A percentile compares a stretch with the other conserved stretches of the same genome.
Evolutionary conservation across 169 alveolate species (phyloP).

Genomic region (Cryptosporidium sp.): DNA sequence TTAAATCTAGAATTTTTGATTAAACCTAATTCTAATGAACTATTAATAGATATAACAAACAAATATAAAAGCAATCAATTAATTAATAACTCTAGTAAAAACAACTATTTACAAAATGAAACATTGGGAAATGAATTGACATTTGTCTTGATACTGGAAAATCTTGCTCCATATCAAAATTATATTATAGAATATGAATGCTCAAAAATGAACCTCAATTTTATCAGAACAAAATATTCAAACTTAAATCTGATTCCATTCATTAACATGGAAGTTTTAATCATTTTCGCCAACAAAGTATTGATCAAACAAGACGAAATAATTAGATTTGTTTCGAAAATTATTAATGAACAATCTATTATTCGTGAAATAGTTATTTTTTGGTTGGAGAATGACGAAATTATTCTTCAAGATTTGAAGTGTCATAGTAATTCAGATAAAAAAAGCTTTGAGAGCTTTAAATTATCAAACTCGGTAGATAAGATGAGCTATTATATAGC

Average conservation of each 20-base stretch:
- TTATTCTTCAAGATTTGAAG: neutral
- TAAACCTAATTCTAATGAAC: neutral
- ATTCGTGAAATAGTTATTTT: neutral
- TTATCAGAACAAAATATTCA: neutral
- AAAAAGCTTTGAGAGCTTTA: neutral
- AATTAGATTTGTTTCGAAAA: neutral
- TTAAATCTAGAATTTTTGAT: neutral
- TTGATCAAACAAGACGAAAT: neutral
- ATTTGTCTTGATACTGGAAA: neutral
- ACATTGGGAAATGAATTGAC: neutral
- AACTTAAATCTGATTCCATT: neutral
- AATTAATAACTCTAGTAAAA: neutral
- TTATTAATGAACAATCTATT: neutral
- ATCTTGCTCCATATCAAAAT: neutral
- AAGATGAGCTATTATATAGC: neutral
- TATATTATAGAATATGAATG: slow-evolving; percentile 25
- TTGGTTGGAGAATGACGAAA: slow-evolving; percentile 1
- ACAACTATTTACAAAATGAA: neutral
- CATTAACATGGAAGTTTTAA: neutral
- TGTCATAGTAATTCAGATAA: neutral
- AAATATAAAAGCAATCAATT: neutral
- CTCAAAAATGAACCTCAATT: neutral
- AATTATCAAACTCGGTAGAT: neutral
- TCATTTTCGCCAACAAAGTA: neutral
- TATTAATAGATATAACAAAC: neutral